Evolutionary conservation across 352 stramenopile genomes (phyloP).

Genomic region (Globisporangium okanoganense): DNA sequence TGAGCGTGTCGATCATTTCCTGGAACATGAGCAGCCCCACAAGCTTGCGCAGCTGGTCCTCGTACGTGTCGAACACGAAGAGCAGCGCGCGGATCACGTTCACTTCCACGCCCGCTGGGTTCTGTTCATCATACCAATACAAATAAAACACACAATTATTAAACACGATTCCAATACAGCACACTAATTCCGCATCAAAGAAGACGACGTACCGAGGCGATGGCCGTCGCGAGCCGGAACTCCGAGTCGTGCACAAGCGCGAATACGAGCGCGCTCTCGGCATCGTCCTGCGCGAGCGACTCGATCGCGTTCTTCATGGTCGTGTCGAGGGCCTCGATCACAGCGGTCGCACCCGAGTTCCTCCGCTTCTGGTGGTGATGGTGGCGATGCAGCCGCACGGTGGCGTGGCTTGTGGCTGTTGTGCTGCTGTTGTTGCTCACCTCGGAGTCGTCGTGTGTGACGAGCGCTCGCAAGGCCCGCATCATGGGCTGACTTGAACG

Average conservation of each 20-base stretch:
- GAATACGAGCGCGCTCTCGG: conserved; percentile 64
- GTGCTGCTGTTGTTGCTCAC: background rate
- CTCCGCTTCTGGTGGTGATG: conserved; percentile 3
- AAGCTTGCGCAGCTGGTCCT: conserved; percentile 70
- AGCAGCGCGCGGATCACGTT: conserved; percentile 63
- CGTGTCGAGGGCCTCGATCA: conserved; percentile 27
- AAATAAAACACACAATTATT: conserved; percentile 5
- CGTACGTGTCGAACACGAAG: conserved; percentile 68
- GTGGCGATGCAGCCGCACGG: background rate
- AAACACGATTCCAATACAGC: background rate
- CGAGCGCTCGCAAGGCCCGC: background rate
- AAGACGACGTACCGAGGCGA: conserved; percentile 40
- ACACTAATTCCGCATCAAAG: no score
- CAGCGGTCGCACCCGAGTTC: background rate
- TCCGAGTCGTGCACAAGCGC: conserved; percentile 75
- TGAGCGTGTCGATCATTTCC: conserved; percentile 74
- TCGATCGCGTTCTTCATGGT: conserved; percentile 61
- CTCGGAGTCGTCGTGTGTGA: background rate
- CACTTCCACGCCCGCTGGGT: conserved; percentile 33
- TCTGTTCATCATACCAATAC: conserved; percentile 1
- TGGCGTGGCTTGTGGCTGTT: background rate
- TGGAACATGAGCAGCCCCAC: conserved; percentile 67
- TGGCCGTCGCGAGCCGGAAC: conserved; percentile 63
- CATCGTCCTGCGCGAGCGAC: conserved; percentile 64
- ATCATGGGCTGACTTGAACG: background rate